Conservation (phyloP, 2,329 filamentous ascomycete genomes). For the Alternaria postmessia region DNA sequence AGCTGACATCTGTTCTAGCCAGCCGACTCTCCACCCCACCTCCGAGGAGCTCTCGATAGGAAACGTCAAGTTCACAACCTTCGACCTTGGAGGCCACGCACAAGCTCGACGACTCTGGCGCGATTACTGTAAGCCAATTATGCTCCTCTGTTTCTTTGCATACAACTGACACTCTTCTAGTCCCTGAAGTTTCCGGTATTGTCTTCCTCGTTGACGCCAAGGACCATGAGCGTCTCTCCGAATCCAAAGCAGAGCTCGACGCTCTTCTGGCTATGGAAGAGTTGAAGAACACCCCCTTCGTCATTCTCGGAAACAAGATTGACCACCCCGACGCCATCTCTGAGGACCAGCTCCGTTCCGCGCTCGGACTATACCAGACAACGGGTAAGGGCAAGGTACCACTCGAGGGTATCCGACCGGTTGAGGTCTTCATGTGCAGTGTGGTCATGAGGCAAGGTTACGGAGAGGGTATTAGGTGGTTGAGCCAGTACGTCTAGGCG, state of each 20-base stretch:
- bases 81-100: constrained; percentile 67
- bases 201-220: constrained; percentile 98
- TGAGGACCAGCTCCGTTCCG: constrained; percentile 92
- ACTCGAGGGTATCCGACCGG: constrained; percentile 56
- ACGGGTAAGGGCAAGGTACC: constrained; percentile 51
- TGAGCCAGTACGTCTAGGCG: constrained; percentile 52
- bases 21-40: constrained; percentile 61
- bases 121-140: constrained; percentile 44
- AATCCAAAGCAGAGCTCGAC: constrained; percentile 97
- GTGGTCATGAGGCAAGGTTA: constrained; percentile 92
- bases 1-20: constrained; percentile 20
- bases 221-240: constrained; percentile 91
- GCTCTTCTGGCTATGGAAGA: constrained; percentile 95
- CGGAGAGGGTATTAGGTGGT: constrained; percentile 54
- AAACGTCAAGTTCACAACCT: constrained; percentile 85
- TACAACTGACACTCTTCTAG: constrained; percentile 22
- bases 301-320: constrained; percentile 99
- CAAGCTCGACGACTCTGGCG: constrained; percentile 53
- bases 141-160: neutral
- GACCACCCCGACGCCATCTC: constrained; percentile 95
- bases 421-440: constrained; percentile 98
- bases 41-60: constrained; percentile 66
- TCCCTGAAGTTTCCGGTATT: constrained; percentile 68
- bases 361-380: constrained; percentile 86
- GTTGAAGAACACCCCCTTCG: constrained; percentile 91